These are phyloP conservation scores for Trichopus zeylanicus DNA, from an alignment of 116 monocot genomes.

Conservation along the genomic window DNA sequence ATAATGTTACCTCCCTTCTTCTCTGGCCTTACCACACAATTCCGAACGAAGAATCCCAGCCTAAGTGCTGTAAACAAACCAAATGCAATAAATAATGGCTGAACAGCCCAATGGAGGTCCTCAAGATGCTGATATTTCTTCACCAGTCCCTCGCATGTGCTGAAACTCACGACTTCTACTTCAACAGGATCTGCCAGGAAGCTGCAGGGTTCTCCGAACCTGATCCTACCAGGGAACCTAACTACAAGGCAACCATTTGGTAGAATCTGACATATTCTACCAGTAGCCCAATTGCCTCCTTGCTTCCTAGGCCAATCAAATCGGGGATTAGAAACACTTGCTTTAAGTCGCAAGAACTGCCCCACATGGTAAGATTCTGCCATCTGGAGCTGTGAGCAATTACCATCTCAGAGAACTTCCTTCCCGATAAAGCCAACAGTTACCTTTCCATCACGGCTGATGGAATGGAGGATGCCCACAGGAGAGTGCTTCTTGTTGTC, in stretches of 20 bases:
- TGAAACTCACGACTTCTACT: slow-evolving; percentile 67
- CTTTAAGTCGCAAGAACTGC: slow-evolving; percentile 66
- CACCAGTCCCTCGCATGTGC: slow-evolving; percentile 50
- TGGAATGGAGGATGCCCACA: slow-evolving; percentile 69
- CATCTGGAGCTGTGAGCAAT: slow-evolving; percentile 62
- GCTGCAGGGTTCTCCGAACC: slow-evolving; percentile 27
- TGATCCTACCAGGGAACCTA: slow-evolving; percentile 63
- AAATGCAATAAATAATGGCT: slow-evolving; percentile 62
- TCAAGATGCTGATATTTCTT: slow-evolving; percentile 89
- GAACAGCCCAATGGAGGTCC: slow-evolving; percentile 86
- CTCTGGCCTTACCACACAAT: slow-evolving; percentile 18
- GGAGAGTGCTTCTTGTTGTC: slow-evolving; percentile 29
- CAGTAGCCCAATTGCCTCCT: slow-evolving; percentile 44
- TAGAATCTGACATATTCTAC: slow-evolving; percentile 44
- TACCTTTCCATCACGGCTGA: slow-evolving; percentile 60
- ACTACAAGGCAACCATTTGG: slow-evolving; percentile 83
- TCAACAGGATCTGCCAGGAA: slow-evolving; percentile 64
- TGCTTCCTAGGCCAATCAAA: slow-evolving; percentile 63
- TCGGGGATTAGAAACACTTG: slow-evolving; percentile 28
- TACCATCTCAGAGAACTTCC: slow-evolving; percentile 59
- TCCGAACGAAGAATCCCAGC: slow-evolving; percentile 41
- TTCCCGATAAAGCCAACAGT: slow-evolving; percentile 57
- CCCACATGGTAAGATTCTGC: slow-evolving; percentile 53
- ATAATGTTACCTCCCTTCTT: slow-evolving; percentile 5
- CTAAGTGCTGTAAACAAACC: slow-evolving; percentile 61